Evolutionary conservation across 2,329 filamentous ascomycete genomes (phyloP), one percentile per base, ranked within the genome.

Genomic region (Diplodia scrobiculata): DNA sequence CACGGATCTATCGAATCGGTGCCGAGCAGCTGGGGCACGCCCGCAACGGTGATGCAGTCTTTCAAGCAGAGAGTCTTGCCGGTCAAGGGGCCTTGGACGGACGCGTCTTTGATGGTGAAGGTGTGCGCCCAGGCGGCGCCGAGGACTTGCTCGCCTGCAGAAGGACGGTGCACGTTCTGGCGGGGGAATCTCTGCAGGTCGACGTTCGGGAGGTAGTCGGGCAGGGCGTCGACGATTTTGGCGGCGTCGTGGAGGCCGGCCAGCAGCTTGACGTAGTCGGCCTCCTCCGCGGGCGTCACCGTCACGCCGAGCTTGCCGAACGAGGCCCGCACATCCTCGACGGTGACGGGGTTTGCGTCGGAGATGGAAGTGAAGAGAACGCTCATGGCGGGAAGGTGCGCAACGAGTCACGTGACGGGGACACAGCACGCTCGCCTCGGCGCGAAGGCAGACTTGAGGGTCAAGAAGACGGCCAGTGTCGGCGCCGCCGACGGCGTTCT

Each of bases 11-110:
- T 82, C 14, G 80, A 79, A 68, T 84, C 81, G 50, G 80, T 85
- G 0, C 84, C 83, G 50, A 81, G 79, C 64, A 85, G 79, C 63
- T 84, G 82, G 0, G 84, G 83, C 1, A 86, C 81, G 0, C 80
- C 81, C 1, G 83, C 83, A 0, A 86, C 83, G 3, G 82, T 80
- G 45, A 86, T 81, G 34, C 83, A 84, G 68, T 86, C 84, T 70
- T 86, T 86, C 14, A 86, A 68, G 66, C 81, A 83, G 2, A 85
- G 70, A 0, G 78, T 81, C 59, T 82, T 85, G 1, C 60, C 60
- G 2, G 60, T 34, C 34, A 63, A 45, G 1, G 0, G 79, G 81
- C 70, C 73, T 32, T 63, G 66, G 2, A 69, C 36, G 52, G 70
- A 62, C 25, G 60, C 10, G 68, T 74, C 80, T 52, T 73, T 73